phyloP scores from a whole-genome alignment of 2,329 filamentous ascomycete species.

The Ceratocystis lukuohia region DNA sequence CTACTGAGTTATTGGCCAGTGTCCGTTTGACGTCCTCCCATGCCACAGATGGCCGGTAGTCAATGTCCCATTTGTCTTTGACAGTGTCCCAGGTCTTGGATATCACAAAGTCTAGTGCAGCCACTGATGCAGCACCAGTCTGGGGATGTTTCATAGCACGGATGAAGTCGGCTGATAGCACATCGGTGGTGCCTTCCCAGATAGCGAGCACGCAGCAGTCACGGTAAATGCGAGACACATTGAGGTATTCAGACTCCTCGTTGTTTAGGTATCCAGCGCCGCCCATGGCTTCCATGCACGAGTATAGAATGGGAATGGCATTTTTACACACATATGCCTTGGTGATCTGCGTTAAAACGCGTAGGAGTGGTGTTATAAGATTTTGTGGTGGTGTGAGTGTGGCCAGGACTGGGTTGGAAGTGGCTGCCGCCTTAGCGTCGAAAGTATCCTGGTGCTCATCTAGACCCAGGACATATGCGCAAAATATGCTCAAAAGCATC shows the following conservation, averaged over 20 bases:
- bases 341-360: slow-evolving; percentile 44
- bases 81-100: slow-evolving; percentile 18
- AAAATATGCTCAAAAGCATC: slow-evolving; percentile 43
- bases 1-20: slow-evolving; percentile 27
- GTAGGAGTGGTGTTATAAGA: slow-evolving; percentile 34
- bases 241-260: slow-evolving; percentile 48
- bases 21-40: slow-evolving; percentile 32
- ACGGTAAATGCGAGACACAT: slow-evolving; percentile 51
- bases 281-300: slow-evolving; percentile 51
- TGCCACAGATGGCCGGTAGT: slow-evolving; percentile 25
- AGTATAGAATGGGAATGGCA: slow-evolving; percentile 37
- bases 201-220: slow-evolving; percentile 52
- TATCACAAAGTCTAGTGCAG: slow-evolving; percentile 34
- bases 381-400: slow-evolving; percentile 27
- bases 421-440: slow-evolving; percentile 20
- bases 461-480: slow-evolving; percentile 40
- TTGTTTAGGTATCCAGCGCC: slow-evolving; percentile 53
- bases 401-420: slow-evolving; percentile 6
- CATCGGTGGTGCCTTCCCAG: slow-evolving; percentile 62
- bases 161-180: slow-evolving; percentile 44
- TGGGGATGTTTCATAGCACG: slow-evolving; percentile 35
- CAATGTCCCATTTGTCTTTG: slow-evolving; percentile 21
- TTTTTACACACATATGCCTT: slow-evolving; percentile 45
- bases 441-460: slow-evolving; percentile 32
- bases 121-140: slow-evolving; percentile 27